phyloP scores from a whole-genome alignment of 2,329 filamentous ascomycete genomes.

The Plectosphaerella plurivora region DNA sequence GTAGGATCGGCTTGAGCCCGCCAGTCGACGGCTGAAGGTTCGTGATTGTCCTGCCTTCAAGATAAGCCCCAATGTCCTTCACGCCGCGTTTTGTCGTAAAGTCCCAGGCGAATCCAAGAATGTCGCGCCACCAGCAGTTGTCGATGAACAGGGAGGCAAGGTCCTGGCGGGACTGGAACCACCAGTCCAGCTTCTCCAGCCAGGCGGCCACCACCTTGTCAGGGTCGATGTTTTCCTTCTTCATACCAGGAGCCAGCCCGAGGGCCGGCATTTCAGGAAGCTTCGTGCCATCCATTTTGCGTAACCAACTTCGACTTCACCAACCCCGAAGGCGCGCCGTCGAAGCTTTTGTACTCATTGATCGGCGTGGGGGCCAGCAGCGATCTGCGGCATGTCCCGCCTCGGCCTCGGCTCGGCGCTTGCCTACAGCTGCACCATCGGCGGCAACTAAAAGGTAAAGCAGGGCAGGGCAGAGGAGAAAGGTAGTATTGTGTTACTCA shows the following conservation, averaged over 20 bases:
- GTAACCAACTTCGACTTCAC: too few relatives aligned
- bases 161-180: conserved; percentile 1
- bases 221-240: conserved; percentile 1
- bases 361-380: too few relatives aligned
- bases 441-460: too few relatives aligned
- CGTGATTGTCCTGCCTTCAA: conserved; percentile 5
- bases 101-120: conserved; percentile 21
- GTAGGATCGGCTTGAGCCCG: conserved; percentile 8
- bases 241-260: neutral
- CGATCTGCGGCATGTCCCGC: too few relatives aligned
- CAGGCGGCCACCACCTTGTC: neutral
- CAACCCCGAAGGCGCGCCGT: too few relatives aligned
- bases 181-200: conserved; percentile 2
- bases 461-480: too few relatives aligned
- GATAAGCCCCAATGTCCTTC: conserved; percentile 8
- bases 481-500: too few relatives aligned
- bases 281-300: conserved; percentile 3
- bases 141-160: conserved; percentile 15
- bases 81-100: conserved; percentile 18
- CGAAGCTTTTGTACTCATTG: too few relatives aligned
- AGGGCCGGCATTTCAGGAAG: conserved; percentile 1
- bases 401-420: too few relatives aligned
- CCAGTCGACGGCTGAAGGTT: neutral
- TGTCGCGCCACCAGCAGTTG: conserved; percentile 22
- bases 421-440: too few relatives aligned